Percentiles rank a stretch among this genome's conserved stretches.
These are phyloP conservation scores for Entophlyctis luteolus DNA, from an alignment of 192 early-diverging fungal genomes.

Conservation along the genomic window DNA sequence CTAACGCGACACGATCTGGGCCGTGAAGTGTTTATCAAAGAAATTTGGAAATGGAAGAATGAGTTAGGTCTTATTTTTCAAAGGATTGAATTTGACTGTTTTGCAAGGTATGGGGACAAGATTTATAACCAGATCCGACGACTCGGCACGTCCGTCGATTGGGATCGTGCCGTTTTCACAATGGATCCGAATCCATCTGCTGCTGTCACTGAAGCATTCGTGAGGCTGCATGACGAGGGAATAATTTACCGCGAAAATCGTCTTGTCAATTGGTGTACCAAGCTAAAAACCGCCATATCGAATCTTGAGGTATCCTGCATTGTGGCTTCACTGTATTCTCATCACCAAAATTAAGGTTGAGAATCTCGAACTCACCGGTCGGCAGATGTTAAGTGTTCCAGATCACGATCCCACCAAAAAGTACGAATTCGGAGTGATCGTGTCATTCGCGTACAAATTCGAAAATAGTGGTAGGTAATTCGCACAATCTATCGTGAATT, in stretches of 20 bases:
- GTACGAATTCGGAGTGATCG: conserved; percentile 98
- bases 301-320: conserved; percentile 74
- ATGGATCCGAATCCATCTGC: conserved; percentile 66
- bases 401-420: conserved; percentile 90
- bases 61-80: conserved; percentile 38
- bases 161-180: conserved; percentile 88
- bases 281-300: conserved; percentile 91
- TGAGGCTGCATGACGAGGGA: conserved; percentile 88
- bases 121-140: conserved; percentile 88
- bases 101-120: conserved; percentile 34
- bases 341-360: conserved; percentile 57
- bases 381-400: conserved; percentile 80
- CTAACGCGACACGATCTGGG: conserved; percentile 89
- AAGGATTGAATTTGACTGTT: background rate
- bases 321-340: background rate
- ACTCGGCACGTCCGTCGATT: conserved; percentile 89
- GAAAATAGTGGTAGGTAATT: conserved; percentile 57
- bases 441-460: conserved; percentile 89
- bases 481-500: background rate
- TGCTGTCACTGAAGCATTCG: conserved; percentile 92
- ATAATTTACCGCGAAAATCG: conserved; percentile 94
- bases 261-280: conserved; percentile 97
- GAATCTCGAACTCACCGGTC: conserved; percentile 78
- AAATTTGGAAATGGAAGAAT: conserved; percentile 96
- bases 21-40: conserved; percentile 80